phyloP scores from a whole-genome alignment of 2,329 filamentous ascomycete genomes.

The Anthostomella pinea region DNA sequence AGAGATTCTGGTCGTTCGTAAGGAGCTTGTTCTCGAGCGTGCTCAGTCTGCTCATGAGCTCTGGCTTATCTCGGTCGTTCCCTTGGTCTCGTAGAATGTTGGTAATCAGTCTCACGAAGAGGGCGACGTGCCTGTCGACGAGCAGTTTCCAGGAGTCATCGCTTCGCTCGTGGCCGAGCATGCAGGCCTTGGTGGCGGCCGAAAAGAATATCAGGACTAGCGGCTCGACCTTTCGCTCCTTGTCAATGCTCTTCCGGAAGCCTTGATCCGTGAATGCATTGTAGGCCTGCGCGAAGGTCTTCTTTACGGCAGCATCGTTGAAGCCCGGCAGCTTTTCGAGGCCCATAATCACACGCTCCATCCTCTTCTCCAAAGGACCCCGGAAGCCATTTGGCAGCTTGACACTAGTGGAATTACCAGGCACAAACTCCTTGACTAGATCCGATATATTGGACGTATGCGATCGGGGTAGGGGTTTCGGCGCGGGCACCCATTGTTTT shows the following conservation, averaged over 20 bases:
- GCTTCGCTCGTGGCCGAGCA: conserved; percentile 67
- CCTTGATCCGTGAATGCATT: conserved; percentile 86
- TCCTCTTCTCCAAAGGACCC: conserved; percentile 60
- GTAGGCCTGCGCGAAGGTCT: conserved; percentile 91
- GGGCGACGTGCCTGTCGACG: conserved; percentile 89
- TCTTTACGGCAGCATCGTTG: conserved; percentile 84
- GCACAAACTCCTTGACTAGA: conserved; percentile 80
- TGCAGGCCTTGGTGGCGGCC: conserved; percentile 83
- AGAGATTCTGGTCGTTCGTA: conserved; percentile 88
- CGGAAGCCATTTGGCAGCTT: conserved; percentile 59
- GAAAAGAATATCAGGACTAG: conserved; percentile 95
- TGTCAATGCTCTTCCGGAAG: conserved; percentile 89
- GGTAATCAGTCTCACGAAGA: conserved; percentile 86
- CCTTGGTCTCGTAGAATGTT: conserved; percentile 79
- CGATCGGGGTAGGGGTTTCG: conserved; percentile 57
- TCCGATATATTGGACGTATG: conserved; percentile 77
- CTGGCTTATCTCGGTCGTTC: conserved; percentile 79
- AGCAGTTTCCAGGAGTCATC: conserved; percentile 90
- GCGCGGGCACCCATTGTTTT: conserved; percentile 75
- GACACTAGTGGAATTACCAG: conserved; percentile 45
- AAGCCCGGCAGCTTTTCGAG: conserved; percentile 84
- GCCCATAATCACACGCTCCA: conserved; percentile 77
- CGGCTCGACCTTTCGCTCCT: conserved; percentile 89
- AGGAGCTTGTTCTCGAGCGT: conserved; percentile 91
- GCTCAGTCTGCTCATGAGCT: conserved; percentile 74